A percentile compares a stretch with the other conserved stretches of the same genome.
These are phyloP conservation scores for Protostelium mycophagum DNA, from an alignment of 78 protist species.

Conservation along the genomic window DNA sequence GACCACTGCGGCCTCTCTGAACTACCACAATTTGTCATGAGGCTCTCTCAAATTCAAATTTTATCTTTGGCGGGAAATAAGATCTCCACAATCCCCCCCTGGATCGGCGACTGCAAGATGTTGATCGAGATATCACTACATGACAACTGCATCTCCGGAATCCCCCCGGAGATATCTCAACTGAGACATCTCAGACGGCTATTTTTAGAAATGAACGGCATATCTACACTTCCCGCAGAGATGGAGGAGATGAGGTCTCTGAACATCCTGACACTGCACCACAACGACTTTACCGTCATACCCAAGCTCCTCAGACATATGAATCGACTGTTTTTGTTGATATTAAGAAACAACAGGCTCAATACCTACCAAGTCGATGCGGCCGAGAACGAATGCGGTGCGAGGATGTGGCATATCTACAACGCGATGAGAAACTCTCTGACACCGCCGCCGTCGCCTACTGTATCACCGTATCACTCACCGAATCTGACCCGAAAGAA, in stretches of 20 bases:
- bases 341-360: background rate
- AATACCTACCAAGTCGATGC: background rate
- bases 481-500: no score
- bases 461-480: no score
- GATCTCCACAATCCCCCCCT: background rate
- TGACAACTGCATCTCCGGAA: background rate
- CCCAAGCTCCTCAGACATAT: background rate
- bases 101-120: background rate
- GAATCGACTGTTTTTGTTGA: background rate
- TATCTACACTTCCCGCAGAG: background rate
- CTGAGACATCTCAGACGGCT: background rate
- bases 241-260: background rate
- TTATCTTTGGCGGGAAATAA: background rate
- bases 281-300: background rate
- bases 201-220: background rate
- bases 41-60: background rate
- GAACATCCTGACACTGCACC: background rate
- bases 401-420: background rate
- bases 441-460: background rate
- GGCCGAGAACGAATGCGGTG: background rate
- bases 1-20: background rate
- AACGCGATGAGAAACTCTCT: background rate
- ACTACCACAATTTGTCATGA: background rate
- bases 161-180: background rate
- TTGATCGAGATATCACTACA: background rate